These are phyloP conservation scores for Blastobotrys proliferans DNA, from an alignment of 1,139 yeast species.

Conservation along the genomic window DNA sequence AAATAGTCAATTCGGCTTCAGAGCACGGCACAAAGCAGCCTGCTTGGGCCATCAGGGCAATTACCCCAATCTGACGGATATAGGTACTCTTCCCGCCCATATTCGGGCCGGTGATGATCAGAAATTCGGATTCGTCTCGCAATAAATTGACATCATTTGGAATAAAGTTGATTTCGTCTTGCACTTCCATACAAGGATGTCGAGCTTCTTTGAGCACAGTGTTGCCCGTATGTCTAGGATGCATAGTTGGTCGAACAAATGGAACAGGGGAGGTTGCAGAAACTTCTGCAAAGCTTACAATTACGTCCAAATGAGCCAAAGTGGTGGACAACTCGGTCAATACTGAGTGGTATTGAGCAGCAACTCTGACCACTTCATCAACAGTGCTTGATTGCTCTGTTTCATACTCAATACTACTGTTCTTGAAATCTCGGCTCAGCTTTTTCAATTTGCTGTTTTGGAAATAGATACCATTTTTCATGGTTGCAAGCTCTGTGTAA, in stretches of 20 bases:
- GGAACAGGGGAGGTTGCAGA: conserved; percentile 81
- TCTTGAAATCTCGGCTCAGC: conserved; percentile 56
- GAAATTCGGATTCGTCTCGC: conserved; percentile 56
- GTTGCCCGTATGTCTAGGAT: conserved; percentile 50
- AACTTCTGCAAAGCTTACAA: conserved; percentile 79
- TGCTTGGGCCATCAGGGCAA: conserved; percentile 83
- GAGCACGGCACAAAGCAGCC: conserved; percentile 87
- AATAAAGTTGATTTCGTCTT: conserved; percentile 81
- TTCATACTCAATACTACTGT: conserved; percentile 63
- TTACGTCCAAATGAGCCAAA: conserved; percentile 76
- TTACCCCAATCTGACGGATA: conserved; percentile 87
- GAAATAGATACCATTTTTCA: conserved; percentile 90
- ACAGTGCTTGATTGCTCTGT: conserved; percentile 73
- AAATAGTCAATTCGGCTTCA: conserved; percentile 70
- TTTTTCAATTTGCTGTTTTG: conserved; percentile 62
- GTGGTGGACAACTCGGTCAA: conserved; percentile 61
- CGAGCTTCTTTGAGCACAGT: conserved; percentile 67
- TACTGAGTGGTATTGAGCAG: conserved; percentile 76
- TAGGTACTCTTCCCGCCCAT: conserved; percentile 99
- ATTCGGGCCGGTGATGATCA: conserved; percentile 92
- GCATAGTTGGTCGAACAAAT: conserved; percentile 66
- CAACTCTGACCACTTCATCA: conserved; percentile 72
- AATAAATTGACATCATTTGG: conserved; percentile 71
- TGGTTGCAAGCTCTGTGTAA: conserved; percentile 80
- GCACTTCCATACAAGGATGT: conserved; percentile 92